Percentiles rank a stretch among this genome's conserved stretches.
Conservation (phyloP, 305 asterid genomes). For the Salvia sclarea region DNA sequence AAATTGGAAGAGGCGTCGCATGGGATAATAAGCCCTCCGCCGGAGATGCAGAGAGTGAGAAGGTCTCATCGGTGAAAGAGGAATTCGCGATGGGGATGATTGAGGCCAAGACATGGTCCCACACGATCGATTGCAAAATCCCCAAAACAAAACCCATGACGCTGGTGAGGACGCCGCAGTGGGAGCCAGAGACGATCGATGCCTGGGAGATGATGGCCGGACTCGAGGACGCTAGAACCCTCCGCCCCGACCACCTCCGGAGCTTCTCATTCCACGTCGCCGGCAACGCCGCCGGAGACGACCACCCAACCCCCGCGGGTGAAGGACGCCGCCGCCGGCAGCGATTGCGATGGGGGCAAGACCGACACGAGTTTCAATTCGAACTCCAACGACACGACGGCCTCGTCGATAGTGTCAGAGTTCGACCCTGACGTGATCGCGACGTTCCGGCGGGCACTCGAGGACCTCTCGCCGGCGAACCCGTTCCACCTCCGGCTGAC, state of each 20-base stretch:
- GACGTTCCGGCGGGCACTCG: slow-evolving; percentile 60
- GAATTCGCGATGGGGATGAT: too few relatives aligned
- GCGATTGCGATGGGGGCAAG: slow-evolving; percentile 38
- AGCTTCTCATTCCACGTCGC: slow-evolving; percentile 68
- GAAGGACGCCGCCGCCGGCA: slow-evolving; percentile 30
- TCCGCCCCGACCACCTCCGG: slow-evolving; percentile 47
- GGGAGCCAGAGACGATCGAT: slow-evolving; percentile 77
- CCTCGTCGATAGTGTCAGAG: slow-evolving; percentile 54
- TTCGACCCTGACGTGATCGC: slow-evolving; percentile 80
- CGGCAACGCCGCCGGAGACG: slow-evolving; percentile 33
- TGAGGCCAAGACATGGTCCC: too few relatives aligned
- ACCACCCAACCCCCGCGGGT: slow-evolving; percentile 56
- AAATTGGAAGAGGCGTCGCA: too few relatives aligned
- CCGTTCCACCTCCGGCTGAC: slow-evolving; percentile 60
- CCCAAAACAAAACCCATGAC: slow-evolving; percentile 67
- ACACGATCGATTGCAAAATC: slow-evolving; percentile 76
- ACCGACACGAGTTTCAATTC: slow-evolving; percentile 51
- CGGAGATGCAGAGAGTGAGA: too few relatives aligned
- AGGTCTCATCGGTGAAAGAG: too few relatives aligned
- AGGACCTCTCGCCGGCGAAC: slow-evolving; percentile 75
- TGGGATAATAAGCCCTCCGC: too few relatives aligned
- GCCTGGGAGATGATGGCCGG: slow-evolving; percentile 97
- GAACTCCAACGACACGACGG: too few relatives aligned
- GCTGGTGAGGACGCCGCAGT: slow-evolving; percentile 62
- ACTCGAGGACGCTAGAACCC: slow-evolving; percentile 69